Base-by-base conservation (phyloP, 1,139 yeast species). In the Yamadazyma siamensis region DNA sequence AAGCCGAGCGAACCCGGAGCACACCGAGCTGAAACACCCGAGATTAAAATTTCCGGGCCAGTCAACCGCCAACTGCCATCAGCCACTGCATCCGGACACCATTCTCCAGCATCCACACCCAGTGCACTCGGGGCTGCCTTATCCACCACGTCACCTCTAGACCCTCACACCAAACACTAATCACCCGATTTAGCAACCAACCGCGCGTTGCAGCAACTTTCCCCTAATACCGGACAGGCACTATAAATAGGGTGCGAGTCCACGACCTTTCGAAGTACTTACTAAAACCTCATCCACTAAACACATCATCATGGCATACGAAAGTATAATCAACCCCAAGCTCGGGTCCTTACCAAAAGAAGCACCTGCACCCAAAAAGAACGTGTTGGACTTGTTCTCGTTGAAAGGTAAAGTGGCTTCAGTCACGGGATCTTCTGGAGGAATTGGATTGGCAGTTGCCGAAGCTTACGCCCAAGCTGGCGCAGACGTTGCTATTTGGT, bases 401-500 rank as follows among this genome's bases (percentile, higher is more conserved):
- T 65, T 85, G 40, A 83, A 80, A 65, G 94, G 94, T 13, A 85
- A 84, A 56, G 86, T 83, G 13, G 94, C 94, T 33, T 76, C 87
- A n/a, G 77, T 87, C 37, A 84, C 95, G 13, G 96, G 96, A 20
- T 81, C 94, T 4, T 80, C 94, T 11, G 73, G 82, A 23, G 96
- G 96, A 17, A 87, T 87, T 47, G 96, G 96, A 9, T 71, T 62
- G 43, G 87, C 85, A 5, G 86, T 85, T 16, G 95, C 95, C 26
- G 83, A 79, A 51, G 94, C 89, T 0, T 85, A 67, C 49, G 89
- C 94, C 30, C 94, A 85, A 61, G 94, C 94, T 4, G 96, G 95
- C 32, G 95, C 95, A 8, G 87, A 84, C 44, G 82, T 87, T 26
- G 91, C 89, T 40, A 71, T 87, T 47, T 85, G 95, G 95, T 62